phyloP scores from a whole-genome alignment of 108 stramenopile genomes.

The Cyclotella sp. region DNA sequence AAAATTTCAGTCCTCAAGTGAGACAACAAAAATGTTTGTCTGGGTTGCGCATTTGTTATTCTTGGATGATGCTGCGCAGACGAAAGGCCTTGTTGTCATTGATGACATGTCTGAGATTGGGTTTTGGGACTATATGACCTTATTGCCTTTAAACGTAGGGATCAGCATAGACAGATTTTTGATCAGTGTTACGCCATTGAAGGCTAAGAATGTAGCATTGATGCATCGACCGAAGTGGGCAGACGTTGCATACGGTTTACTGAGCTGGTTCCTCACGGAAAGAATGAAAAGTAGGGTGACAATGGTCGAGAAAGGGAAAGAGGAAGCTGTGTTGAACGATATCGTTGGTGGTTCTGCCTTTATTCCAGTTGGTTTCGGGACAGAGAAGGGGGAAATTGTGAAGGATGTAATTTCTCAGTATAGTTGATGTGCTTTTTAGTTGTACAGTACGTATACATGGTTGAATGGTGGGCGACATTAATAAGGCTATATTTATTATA shows the following conservation, averaged over 20 bases:
- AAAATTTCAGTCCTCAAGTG: conserved; percentile 46
- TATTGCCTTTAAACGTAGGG: conserved; percentile 64
- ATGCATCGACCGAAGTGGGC: conserved; percentile 55
- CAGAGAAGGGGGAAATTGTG: conserved; percentile 20
- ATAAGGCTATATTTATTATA: neutral
- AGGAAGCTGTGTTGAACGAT: conserved; percentile 26
- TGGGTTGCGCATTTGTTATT: conserved; percentile 68
- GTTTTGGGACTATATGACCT: conserved; percentile 62
- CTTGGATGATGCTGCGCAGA: conserved; percentile 59
- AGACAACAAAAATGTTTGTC: conserved; percentile 57
- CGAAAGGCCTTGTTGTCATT: conserved; percentile 57
- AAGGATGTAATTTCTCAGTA: conserved; percentile 38
- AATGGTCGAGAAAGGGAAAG: conserved; percentile 48
- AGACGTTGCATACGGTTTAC: conserved; percentile 48
- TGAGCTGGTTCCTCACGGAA: conserved; percentile 53
- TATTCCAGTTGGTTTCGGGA: conserved; percentile 38
- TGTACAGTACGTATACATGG: neutral
- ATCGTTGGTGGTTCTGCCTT: conserved; percentile 43
- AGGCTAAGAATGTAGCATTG: conserved; percentile 58
- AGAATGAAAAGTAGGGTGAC: conserved; percentile 57
- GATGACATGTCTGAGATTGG: conserved; percentile 58
- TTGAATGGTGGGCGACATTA: neutral
- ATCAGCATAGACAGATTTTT: conserved; percentile 64
- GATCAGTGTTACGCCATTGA: conserved; percentile 68
- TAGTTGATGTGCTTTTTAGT: neutral